Percentiles rank a stretch among this genome's conserved stretches.
These are phyloP conservation scores for Fistulinella prunicolor DNA, from an alignment of 768 basidiomycete genomes.

Conservation along the genomic window DNA sequence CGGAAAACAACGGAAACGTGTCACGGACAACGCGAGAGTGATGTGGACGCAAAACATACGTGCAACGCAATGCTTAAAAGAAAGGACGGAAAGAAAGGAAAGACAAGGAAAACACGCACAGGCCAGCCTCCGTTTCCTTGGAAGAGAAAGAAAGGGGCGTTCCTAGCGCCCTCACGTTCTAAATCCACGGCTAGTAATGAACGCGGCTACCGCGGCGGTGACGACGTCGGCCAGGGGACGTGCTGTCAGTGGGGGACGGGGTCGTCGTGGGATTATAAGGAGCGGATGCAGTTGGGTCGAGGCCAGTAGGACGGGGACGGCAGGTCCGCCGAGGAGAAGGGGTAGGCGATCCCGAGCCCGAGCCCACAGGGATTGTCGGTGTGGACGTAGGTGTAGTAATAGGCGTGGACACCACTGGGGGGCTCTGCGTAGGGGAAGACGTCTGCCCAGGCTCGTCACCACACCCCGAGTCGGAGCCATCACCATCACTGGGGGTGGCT, in stretches of 20 bases:
- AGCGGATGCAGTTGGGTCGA: background rate
- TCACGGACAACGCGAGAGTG: background rate
- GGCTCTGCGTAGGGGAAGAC: no score
- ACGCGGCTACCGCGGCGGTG: constrained; percentile 3
- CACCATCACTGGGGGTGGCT: background rate
- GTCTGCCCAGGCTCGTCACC: background rate
- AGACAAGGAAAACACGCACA: background rate
- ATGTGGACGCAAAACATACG: background rate
- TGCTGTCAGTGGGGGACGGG: background rate
- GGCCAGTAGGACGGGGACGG: background rate
- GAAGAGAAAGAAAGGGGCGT: background rate
- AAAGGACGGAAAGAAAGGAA: background rate
- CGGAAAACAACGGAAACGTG: background rate
- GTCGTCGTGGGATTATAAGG: background rate
- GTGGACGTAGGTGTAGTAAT: background rate
- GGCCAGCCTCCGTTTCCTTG: background rate
- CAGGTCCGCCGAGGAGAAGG: background rate
- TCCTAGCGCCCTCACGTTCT: background rate
- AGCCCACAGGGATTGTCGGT: no score
- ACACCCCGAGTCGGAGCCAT: background rate
- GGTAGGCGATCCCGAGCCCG: background rate
- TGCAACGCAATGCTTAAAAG: background rate
- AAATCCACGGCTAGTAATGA: background rate
- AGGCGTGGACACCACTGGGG: no score
- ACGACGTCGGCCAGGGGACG: background rate